These are phyloP conservation scores for Aspergillus pseudonomiae DNA, from an alignment of 2,329 filamentous ascomycete species.

Conservation along the genomic window DNA sequence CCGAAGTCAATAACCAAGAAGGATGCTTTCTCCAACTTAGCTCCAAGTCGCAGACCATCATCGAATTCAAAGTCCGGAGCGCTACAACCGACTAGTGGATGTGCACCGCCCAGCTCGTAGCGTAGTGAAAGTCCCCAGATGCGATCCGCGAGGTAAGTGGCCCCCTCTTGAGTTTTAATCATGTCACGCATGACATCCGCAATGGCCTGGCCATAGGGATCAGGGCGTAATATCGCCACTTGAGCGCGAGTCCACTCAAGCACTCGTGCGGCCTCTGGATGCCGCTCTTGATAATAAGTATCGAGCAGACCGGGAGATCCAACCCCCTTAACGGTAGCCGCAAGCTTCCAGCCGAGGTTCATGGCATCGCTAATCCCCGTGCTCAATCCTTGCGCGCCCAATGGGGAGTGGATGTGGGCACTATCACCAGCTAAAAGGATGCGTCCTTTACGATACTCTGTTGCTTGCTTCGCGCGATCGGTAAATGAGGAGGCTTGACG, in stretches of 20 bases:
- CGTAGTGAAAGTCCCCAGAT: background rate
- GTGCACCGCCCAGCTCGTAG: background rate
- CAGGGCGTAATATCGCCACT: background rate
- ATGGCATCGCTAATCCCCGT: constrained; percentile 55
- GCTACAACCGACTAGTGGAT: background rate
- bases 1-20: background rate
- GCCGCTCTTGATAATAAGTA: background rate
- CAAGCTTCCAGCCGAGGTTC: constrained; percentile 59
- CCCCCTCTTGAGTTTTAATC: background rate
- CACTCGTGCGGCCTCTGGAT: background rate
- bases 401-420: constrained; percentile 57
- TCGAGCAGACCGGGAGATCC: background rate
- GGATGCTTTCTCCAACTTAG: background rate
- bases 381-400: constrained; percentile 59
- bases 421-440: constrained; percentile 48
- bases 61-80: background rate
- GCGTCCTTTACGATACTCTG: constrained; percentile 23
- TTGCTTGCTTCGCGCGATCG: background rate
- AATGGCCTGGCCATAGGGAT: background rate
- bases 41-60: background rate
- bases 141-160: background rate
- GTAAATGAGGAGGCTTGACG: background rate
- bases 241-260: background rate
- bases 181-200: background rate
- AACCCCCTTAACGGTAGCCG: constrained; percentile 38